Evolutionary conservation across 179 eudicot species (phyloP).

Genomic region (Beta corolliflora): DNA sequence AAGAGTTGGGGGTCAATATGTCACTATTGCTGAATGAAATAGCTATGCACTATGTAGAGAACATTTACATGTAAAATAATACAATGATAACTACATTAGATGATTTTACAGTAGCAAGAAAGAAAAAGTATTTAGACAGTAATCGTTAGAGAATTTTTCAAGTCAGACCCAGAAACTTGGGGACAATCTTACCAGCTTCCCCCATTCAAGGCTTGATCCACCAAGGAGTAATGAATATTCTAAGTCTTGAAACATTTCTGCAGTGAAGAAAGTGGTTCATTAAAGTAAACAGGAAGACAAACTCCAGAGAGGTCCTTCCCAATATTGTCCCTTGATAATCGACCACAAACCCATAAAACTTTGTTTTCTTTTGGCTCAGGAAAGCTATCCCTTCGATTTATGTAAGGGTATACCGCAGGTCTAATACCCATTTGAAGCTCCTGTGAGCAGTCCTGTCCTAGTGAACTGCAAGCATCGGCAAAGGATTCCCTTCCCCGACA

Average conservation of each 20-base stretch:
- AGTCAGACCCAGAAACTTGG: not conserved
- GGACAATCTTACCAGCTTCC: slow-evolving; percentile 75
- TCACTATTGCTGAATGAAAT: not conserved
- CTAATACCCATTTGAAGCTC: slow-evolving; percentile 59
- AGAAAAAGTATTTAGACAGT: not conserved
- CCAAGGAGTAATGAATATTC: slow-evolving; percentile 90
- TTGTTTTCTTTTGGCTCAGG: slow-evolving; percentile 98
- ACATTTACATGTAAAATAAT: not conserved
- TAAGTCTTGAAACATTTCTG: slow-evolving; percentile 97
- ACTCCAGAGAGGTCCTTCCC: slow-evolving; percentile 99
- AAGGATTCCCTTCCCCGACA: slow-evolving; percentile 71
- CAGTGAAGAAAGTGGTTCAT: slow-evolving; percentile 93
- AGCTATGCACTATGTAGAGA: not conserved
- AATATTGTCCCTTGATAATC: slow-evolving; percentile 91
- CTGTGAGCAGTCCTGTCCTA: slow-evolving; percentile 53
- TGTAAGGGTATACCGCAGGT: slow-evolving; percentile 63
- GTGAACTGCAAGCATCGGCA: slow-evolving; percentile 60
- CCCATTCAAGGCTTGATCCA: slow-evolving; percentile 93
- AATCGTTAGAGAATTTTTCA: not conserved
- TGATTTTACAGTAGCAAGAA: not conserved
- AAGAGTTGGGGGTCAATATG: no score
- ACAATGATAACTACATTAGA: not conserved
- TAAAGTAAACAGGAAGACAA: slow-evolving; percentile 97
- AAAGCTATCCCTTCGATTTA: slow-evolving; percentile 82
- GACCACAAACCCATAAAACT: slow-evolving; percentile 95